Evolutionary conservation across 2,329 filamentous ascomycete species (phyloP).

Genomic region (Trichoderma sp.): DNA sequence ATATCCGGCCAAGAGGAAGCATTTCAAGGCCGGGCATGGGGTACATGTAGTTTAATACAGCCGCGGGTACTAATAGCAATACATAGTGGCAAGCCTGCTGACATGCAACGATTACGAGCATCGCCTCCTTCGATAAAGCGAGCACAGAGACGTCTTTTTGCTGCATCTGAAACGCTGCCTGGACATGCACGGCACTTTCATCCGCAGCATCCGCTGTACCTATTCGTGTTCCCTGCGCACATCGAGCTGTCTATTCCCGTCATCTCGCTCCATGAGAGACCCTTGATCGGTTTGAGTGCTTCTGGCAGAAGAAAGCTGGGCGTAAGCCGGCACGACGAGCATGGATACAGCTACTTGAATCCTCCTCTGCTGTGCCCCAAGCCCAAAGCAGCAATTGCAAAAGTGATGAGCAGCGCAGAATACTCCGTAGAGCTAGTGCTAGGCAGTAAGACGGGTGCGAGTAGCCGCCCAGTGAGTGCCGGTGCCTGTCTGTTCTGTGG

Average conservation of each 20-base stretch:
- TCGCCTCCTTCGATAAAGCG: neutral
- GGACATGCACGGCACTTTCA: neutral
- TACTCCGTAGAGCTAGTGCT: slow-evolving; percentile 1
- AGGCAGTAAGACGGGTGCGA: neutral
- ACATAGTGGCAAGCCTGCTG: neutral
- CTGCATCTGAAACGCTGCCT: slow-evolving; percentile 12
- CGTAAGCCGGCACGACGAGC: neutral
- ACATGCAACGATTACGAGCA: neutral
- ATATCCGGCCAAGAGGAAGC: neutral
- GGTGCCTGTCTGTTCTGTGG: neutral
- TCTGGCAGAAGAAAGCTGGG: neutral
- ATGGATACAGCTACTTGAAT: neutral
- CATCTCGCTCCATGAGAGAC: neutral
- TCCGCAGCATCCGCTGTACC: neutral
- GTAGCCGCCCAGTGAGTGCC: neutral
- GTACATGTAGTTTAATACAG: neutral
- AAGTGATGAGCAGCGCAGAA: neutral
- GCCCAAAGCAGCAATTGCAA: neutral
- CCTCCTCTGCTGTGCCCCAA: neutral
- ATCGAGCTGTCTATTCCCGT: slow-evolving; percentile 4
- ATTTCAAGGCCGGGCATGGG: too few relatives aligned
- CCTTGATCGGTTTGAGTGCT: neutral
- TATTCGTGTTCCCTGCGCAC: neutral
- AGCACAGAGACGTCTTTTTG: neutral
- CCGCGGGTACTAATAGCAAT: neutral